Evolutionary conservation across 805 yeast species (phyloP).

Genomic region (Yarrowia bubula): DNA sequence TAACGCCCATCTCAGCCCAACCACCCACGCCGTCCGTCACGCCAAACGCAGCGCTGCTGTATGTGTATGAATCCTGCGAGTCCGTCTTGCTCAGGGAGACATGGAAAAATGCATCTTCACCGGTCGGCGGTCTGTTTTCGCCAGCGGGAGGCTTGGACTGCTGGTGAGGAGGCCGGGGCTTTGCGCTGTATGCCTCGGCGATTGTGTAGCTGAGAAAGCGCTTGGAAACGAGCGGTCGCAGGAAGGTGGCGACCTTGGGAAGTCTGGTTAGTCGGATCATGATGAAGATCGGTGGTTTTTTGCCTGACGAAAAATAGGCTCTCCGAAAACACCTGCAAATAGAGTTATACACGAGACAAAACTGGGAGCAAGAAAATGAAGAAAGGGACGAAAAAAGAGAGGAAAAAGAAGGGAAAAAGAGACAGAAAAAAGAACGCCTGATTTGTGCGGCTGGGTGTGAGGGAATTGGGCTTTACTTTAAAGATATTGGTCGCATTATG

Average conservation of each 20-base stretch:
- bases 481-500: too few relatives aligned
- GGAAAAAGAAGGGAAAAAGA: background rate
- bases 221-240: background rate
- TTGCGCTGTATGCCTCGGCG: constrained; percentile 27
- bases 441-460: too few relatives aligned
- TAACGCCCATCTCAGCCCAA: constrained; percentile 90
- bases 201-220: constrained; percentile 22
- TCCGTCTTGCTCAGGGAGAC: constrained; percentile 13
- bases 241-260: background rate
- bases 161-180: constrained; percentile 24
- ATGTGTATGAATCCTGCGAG: constrained; percentile 13
- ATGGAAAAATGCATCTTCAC: constrained; percentile 24
- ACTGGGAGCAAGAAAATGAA: too few relatives aligned
- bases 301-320: background rate
- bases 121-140: constrained; percentile 23
- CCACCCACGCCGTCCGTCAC: constrained; percentile 95
- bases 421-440: background rate
- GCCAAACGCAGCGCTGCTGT: constrained; percentile 33
- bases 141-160: constrained; percentile 12
- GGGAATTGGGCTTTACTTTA: too few relatives aligned
- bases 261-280: constrained; percentile 14
- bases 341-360: background rate
- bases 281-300: background rate
- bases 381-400: background rate
- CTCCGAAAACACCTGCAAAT: constrained; percentile 2